Percentiles rank a stretch among this genome's conserved stretches.
phyloP scores from a whole-genome alignment of 768 basidiomycete species.

The Boletus eberwhitei region DNA sequence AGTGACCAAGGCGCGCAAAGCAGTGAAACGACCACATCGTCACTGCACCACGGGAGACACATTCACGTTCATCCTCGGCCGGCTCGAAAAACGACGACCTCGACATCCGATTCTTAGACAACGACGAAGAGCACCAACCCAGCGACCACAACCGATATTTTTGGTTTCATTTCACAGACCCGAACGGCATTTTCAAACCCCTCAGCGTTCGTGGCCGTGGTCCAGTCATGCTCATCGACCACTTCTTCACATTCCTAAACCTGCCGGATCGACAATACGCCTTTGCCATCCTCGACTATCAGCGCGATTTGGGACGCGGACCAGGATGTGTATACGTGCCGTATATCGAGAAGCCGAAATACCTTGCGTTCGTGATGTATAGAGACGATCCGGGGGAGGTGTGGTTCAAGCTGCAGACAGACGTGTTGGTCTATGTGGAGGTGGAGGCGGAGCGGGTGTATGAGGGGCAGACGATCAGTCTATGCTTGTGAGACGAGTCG shows the following conservation, averaged over 20 bases:
- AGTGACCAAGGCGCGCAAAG: not conserved
- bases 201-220: conserved; percentile 2
- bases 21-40: not conserved
- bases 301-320: conserved; percentile 3
- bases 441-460: not conserved
- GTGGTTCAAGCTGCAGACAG: conserved; percentile 1
- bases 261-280: not conserved
- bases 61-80: not conserved
- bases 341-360: not conserved
- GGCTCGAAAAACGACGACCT: not conserved
- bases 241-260: not conserved
- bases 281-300: conserved; percentile 7
- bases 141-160: not conserved
- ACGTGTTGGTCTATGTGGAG: not conserved
- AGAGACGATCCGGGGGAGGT: conserved; percentile 2
- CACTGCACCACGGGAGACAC: not conserved
- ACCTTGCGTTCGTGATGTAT: conserved; percentile 5
- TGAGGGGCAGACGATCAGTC: not conserved
- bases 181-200: not conserved
- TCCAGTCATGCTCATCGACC: not conserved
- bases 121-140: not conserved
- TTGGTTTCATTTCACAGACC: conserved; percentile 8
- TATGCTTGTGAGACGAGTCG: not conserved
- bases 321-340: conserved; percentile 4
- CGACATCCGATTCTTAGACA: not conserved